Conservation (phyloP, 2,329 filamentous ascomycete species). For the Fusarium piperis region DNA sequence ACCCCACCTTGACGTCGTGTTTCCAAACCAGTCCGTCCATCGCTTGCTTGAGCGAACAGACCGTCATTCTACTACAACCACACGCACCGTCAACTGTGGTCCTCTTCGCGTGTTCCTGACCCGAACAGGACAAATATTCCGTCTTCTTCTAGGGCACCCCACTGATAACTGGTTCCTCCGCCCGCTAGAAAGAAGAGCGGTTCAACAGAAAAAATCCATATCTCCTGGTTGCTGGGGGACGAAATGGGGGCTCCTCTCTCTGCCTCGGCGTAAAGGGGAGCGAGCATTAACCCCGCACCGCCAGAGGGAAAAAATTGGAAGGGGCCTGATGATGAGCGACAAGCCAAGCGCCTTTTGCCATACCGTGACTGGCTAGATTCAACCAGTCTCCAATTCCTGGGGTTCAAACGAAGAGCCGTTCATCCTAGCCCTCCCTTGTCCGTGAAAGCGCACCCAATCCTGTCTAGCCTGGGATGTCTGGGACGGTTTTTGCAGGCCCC, state of each 20-base stretch:
- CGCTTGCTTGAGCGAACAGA: conserved; percentile 3
- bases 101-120: conserved; percentile 1
- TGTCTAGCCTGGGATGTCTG: conserved; percentile 8
- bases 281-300: conserved; percentile 41
- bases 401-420: conserved; percentile 20
- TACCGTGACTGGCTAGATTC: conserved; percentile 14
- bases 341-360: neutral
- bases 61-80: neutral
- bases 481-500: conserved; percentile 8
- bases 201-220: neutral
- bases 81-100: conserved; percentile 1
- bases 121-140: neutral
- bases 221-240: conserved; percentile 22
- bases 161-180: neutral
- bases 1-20: conserved; percentile 15
- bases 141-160: neutral
- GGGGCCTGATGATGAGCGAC: neutral
- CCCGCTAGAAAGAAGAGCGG: neutral
- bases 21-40: conserved; percentile 6
- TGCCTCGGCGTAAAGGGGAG: conserved; percentile 40
- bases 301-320: neutral
- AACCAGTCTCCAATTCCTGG: conserved; percentile 27
- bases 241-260: conserved; percentile 1
- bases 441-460: neutral
- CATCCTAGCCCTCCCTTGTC: conserved; percentile 25